A percentile compares a stretch with the other conserved stretches of the same genome.
Conservation (phyloP, 176 grass and related monocot species). For the Oryza glumipatula region DNA sequence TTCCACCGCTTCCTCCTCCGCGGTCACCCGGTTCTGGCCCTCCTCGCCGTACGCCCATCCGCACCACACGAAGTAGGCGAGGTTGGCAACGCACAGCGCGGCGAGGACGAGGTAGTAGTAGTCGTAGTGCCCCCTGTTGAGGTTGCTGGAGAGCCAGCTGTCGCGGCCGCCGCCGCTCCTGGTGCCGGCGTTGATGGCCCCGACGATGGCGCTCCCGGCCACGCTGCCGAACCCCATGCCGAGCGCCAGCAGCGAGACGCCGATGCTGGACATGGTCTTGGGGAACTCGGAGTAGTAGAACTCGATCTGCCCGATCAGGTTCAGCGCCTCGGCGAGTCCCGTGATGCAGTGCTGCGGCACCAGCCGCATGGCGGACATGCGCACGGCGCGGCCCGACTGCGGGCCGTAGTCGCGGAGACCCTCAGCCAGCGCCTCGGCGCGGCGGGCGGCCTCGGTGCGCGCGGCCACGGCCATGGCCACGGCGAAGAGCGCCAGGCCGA, state of each 20-base stretch:
- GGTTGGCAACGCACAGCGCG: constrained; percentile 37
- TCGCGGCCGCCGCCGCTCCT: constrained; percentile 24
- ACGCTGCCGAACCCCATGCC: constrained; percentile 47
- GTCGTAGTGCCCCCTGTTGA: constrained; percentile 68
- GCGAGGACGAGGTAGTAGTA: constrained; percentile 66
- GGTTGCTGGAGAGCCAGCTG: constrained; percentile 59
- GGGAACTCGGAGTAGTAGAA: constrained; percentile 89
- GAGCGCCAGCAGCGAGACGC: constrained; percentile 61
- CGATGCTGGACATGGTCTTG: constrained; percentile 74
- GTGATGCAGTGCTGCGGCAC: constrained; percentile 60
- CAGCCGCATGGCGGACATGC: constrained; percentile 74
- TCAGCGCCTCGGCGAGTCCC: constrained; percentile 67
- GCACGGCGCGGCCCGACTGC: not conserved
- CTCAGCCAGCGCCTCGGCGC: constrained; percentile 37
- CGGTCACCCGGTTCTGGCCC: constrained; percentile 39
- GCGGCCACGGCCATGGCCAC: constrained; percentile 50
- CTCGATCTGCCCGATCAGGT: constrained; percentile 68
- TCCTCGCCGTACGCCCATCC: constrained; percentile 63
- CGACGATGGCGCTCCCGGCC: constrained; percentile 41
- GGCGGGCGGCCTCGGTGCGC: constrained; percentile 43
- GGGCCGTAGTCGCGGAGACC: constrained; percentile 25
- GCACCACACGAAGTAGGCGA: constrained; percentile 58
- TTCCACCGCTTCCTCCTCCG: constrained; percentile 19
- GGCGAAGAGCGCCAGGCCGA: constrained; percentile 49
- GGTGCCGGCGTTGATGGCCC: constrained; percentile 30